A percentile compares a stretch with the other conserved stretches of the same genome.
These are phyloP conservation scores for Rhodamnia rubescens DNA, from an alignment of 345 rosid species.

Conservation along the genomic window DNA sequence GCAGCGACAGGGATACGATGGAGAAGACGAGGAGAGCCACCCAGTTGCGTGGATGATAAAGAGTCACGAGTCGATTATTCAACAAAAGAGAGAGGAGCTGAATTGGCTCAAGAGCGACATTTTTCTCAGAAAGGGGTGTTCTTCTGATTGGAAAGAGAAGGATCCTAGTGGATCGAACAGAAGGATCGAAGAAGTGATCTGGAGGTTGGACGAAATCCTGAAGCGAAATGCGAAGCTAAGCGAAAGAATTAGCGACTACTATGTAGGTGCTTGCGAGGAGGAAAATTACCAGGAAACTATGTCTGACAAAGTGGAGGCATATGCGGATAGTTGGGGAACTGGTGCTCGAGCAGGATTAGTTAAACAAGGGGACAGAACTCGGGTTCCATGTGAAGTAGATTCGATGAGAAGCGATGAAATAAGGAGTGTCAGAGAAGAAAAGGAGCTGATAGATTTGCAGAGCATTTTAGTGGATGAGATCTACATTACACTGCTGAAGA, in stretches of 20 bases:
- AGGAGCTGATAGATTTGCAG: conserved; percentile 25
- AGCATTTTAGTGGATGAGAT: conserved; percentile 23
- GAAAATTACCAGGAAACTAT: background rate
- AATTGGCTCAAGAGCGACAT: conserved; percentile 9
- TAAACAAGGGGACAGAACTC: background rate
- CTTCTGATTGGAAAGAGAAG: conserved; percentile 12
- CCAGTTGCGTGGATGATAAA: conserved; percentile 33
- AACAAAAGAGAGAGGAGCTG: conserved; percentile 33
- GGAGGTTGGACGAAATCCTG: conserved; percentile 26
- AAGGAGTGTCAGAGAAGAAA: conserved; percentile 17
- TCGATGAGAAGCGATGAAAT: background rate
- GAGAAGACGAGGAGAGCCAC: conserved; percentile 11
- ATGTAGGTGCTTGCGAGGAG: background rate
- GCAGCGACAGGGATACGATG: background rate
- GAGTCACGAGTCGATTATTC: conserved; percentile 53
- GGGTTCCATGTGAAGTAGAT: background rate
- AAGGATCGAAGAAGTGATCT: conserved; percentile 27
- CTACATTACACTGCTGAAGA: conserved; percentile 21
- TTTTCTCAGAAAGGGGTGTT: conserved; percentile 2
- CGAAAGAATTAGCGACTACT: background rate
- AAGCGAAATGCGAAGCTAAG: conserved; percentile 13
- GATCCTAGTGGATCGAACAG: conserved; percentile 12
- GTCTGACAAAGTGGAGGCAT: background rate
- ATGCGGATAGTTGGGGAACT: background rate
- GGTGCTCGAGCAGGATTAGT: background rate